A percentile compares a stretch with the other conserved stretches of the same genome.
phyloP scores from a whole-genome alignment of 768 basidiomycete species.

The Vishniacozyma victoriae region DNA sequence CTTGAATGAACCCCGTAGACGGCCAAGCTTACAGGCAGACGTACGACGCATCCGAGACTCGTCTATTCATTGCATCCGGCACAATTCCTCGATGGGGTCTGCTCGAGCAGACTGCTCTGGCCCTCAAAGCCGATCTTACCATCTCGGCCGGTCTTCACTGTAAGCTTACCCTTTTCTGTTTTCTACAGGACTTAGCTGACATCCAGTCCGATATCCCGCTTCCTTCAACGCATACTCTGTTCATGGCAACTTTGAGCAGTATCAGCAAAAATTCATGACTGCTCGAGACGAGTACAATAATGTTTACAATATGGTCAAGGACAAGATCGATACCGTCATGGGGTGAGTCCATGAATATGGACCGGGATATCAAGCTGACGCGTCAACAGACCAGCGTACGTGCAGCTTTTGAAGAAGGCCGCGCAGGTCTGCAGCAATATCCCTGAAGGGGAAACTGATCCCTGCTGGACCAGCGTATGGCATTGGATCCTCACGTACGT shows the following conservation, averaged over 20 bases:
- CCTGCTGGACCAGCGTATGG: conserved; percentile 99
- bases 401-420: conserved; percentile 80
- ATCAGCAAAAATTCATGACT: conserved; percentile 67
- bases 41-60: conserved; percentile 86
- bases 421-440: conserved; percentile 75
- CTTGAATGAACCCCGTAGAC: background rate
- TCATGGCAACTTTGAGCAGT: conserved; percentile 79
- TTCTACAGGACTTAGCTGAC: conserved; percentile 4
- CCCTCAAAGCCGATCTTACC: conserved; percentile 89
- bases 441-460: conserved; percentile 66
- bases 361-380: no score
- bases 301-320: conserved; percentile 91
- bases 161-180: conserved; percentile 9
- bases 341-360: conserved; percentile 51
- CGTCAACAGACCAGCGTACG: conserved; percentile 56
- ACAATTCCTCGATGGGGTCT: conserved; percentile 89
- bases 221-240: conserved; percentile 97
- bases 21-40: conserved; percentile 32
- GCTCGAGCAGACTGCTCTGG: conserved; percentile 79
- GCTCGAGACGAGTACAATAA: conserved; percentile 80
- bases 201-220: conserved; percentile 76
- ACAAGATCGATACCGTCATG: conserved; percentile 82
- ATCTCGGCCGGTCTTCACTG: conserved; percentile 89
- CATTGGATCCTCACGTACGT: conserved; percentile 79
- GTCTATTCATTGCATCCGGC: conserved; percentile 85